Conservation (phyloP, 352 stramenopile species). For the Pythium coloratum region DNA sequence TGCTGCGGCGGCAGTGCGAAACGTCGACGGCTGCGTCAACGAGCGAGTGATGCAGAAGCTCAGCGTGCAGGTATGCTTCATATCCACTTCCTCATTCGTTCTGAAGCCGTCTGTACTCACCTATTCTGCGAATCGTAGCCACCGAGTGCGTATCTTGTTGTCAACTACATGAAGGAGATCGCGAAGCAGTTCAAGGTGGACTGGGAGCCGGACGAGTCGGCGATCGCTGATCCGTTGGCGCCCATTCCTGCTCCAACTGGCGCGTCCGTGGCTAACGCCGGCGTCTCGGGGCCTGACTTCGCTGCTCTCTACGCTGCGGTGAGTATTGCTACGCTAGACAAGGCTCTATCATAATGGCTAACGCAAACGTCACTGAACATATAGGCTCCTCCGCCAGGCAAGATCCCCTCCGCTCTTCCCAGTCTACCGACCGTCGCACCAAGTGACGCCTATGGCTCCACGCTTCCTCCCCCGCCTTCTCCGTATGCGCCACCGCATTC, state of each 20-base stretch:
- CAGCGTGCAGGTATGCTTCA: slow-evolving; percentile 69
- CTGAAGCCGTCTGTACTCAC: neutral
- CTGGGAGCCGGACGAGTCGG: slow-evolving; percentile 86
- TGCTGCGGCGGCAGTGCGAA: slow-evolving; percentile 71
- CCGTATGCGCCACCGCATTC: neutral
- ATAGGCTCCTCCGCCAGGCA: slow-evolving; percentile 46
- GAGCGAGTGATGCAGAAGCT: slow-evolving; percentile 93
- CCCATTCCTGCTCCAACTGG: slow-evolving; percentile 91
- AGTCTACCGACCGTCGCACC: slow-evolving; percentile 33
- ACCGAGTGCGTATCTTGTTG: slow-evolving; percentile 92
- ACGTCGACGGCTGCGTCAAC: slow-evolving; percentile 90
- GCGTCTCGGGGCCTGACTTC: slow-evolving; percentile 84
- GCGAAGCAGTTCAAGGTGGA: slow-evolving; percentile 94
- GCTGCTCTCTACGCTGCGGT: slow-evolving; percentile 71
- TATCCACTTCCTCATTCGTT: neutral
- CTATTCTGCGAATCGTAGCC: slow-evolving; percentile 38
- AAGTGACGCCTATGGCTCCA: slow-evolving; percentile 19
- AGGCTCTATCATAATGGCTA: too few relatives aligned
- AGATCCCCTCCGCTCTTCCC: slow-evolving; percentile 45
- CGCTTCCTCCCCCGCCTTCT: slow-evolving; percentile 13
- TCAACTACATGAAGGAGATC: slow-evolving; percentile 97
- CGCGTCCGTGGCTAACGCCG: slow-evolving; percentile 70
- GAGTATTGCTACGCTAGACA: slow-evolving; percentile 6
- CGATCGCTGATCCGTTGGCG: slow-evolving; percentile 75
- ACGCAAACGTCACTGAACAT: too few relatives aligned